Conservation (phyloP, 495 filamentous ascomycete genomes). For the Penicillium cinerascens region DNA sequence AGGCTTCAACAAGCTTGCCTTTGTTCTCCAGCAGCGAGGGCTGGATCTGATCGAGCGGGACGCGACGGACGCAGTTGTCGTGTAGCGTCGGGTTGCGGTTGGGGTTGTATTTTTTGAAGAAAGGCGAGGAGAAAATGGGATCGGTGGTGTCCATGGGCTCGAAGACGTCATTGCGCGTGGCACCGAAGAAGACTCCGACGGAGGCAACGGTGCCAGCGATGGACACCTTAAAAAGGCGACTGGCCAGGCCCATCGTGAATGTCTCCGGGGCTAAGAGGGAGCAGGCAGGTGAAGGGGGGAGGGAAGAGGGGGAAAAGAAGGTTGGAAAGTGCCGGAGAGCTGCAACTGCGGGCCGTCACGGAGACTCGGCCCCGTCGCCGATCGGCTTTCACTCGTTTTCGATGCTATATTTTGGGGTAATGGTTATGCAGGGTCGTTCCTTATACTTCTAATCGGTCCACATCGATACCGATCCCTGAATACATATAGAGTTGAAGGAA, state of each 20-base stretch:
- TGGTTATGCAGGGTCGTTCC: too few species aligned
- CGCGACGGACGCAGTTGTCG: conserved; percentile 58
- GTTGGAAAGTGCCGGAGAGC: neutral
- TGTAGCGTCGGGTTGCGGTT: conserved; percentile 57
- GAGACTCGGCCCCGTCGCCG: conserved; percentile 3
- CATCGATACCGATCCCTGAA: too few species aligned
- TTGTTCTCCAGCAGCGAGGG: conserved; percentile 61
- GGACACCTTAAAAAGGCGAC: conserved; percentile 38
- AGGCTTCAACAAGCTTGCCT: conserved; percentile 56
- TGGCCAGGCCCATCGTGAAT: conserved; percentile 47
- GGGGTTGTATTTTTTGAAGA: conserved; percentile 58
- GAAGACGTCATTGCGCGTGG: conserved; percentile 44
- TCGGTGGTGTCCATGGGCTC: conserved; percentile 53
- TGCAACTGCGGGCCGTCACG: neutral
- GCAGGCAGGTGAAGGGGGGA: neutral
- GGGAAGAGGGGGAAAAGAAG: neutral
- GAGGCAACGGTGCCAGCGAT: conserved; percentile 41
- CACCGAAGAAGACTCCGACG: conserved; percentile 39
- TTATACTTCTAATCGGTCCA: too few species aligned
- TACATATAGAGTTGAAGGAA: too few species aligned
- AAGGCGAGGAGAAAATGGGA: conserved; percentile 55
- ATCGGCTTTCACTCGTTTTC: neutral
- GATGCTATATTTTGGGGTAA: too few species aligned
- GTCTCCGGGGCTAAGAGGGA: neutral
- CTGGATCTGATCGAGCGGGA: conserved; percentile 60